Conservation (phyloP, 2,329 filamentous ascomycete species). For the Penicillium sp. region DNA sequence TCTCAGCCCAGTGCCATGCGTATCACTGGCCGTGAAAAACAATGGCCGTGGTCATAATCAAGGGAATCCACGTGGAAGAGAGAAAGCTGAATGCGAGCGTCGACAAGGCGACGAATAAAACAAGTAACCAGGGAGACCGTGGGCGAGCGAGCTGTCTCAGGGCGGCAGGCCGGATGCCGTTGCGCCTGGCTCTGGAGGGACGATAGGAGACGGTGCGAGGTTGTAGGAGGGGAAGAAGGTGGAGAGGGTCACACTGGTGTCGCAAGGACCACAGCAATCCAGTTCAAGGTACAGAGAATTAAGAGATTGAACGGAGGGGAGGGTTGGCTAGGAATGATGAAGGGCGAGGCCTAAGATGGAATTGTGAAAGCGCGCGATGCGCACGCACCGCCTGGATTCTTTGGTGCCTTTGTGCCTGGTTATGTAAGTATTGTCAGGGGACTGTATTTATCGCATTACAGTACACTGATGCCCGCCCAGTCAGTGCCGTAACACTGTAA, state of each 20-base stretch:
- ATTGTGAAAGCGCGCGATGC: constrained; percentile 19
- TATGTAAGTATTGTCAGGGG: constrained; percentile 6
- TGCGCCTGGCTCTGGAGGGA: not conserved
- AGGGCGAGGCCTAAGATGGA: constrained; percentile 8
- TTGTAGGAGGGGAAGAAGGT: not conserved
- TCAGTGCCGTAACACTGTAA: not conserved
- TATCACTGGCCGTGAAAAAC: constrained; percentile 19
- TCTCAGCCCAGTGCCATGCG: constrained; percentile 29
- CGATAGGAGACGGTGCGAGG: not conserved
- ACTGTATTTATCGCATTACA: constrained; percentile 4
- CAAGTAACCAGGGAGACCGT: not conserved
- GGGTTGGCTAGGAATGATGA: constrained; percentile 3
- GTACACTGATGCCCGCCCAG: not conserved
- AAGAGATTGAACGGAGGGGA: not conserved
- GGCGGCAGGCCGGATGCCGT: constrained; percentile 1
- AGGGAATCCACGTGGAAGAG: constrained; percentile 10
- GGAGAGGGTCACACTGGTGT: not conserved
- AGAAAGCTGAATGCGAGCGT: constrained; percentile 1
- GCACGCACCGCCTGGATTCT: constrained; percentile 12
- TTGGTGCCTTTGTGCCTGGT: constrained; percentile 16
- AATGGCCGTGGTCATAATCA: constrained; percentile 24
- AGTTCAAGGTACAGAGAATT: not conserved
- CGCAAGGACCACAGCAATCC: not conserved
- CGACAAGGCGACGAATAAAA: not conserved
- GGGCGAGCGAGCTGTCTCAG: not conserved